These are phyloP conservation scores for Gnaphalium uliginosum DNA, from an alignment of 129 eudicot genomes.

Conservation along the genomic window DNA sequence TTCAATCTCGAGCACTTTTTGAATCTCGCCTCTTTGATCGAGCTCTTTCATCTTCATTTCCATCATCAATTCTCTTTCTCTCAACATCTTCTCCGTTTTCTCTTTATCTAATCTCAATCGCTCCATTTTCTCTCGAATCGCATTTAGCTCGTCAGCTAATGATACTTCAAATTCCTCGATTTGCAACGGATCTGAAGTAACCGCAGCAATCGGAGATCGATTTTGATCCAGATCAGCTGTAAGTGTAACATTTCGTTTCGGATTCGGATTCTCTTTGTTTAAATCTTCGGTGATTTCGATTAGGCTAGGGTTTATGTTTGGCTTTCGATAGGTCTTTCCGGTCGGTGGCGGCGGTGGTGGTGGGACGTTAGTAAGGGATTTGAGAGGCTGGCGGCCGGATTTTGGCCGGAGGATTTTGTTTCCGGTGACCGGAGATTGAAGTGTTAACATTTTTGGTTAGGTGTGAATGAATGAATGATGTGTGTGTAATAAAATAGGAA, in stretches of 20 bases:
- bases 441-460: constrained; percentile 45
- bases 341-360: background rate
- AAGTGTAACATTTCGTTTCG: background rate
- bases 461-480: constrained; percentile 10
- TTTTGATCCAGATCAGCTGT: background rate
- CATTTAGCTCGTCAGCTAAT: constrained; percentile 77
- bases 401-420: constrained; percentile 38
- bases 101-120: constrained; percentile 60
- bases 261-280: constrained; percentile 62
- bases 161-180: constrained; percentile 62
- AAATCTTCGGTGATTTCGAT: constrained; percentile 34
- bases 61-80: constrained; percentile 51
- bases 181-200: constrained; percentile 24
- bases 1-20: constrained; percentile 74
- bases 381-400: constrained; percentile 56
- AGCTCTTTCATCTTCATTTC: constrained; percentile 62
- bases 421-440: constrained; percentile 49
- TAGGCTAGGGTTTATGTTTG: constrained; percentile 24
- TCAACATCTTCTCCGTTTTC: constrained; percentile 64
- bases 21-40: constrained; percentile 62
- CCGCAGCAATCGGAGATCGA: background rate
- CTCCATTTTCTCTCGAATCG: constrained; percentile 61
- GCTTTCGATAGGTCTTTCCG: constrained; percentile 1
- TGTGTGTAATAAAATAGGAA: constrained; percentile 13
- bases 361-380: constrained; percentile 24